Percentiles rank a stretch among this genome's conserved stretches.
These are phyloP conservation scores for Diplodia intermedia DNA, from an alignment of 2,329 filamentous ascomycete genomes.

Conservation along the genomic window DNA sequence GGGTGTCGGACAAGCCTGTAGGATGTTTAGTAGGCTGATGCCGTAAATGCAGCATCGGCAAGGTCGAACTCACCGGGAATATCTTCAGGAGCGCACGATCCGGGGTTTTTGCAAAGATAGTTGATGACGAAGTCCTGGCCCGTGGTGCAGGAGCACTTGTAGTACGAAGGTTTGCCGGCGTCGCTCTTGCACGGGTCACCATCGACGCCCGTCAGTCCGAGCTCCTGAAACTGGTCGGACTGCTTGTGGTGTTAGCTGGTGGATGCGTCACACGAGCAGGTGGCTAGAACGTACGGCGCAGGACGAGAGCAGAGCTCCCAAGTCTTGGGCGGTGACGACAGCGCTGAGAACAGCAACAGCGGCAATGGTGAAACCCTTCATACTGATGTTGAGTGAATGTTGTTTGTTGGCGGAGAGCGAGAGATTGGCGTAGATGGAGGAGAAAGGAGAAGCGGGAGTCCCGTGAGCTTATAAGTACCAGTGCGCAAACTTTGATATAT, in stretches of 20 bases:
- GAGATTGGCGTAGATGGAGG: not conserved
- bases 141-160: conserved; percentile 26
- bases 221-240: conserved; percentile 25
- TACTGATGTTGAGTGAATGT: not conserved
- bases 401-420: not conserved
- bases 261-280: not conserved
- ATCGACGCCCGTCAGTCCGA: conserved; percentile 26
- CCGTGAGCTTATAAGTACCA: not conserved
- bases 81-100: conserved; percentile 8
- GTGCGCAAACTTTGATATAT: not conserved
- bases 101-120: conserved; percentile 29
- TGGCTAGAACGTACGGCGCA: conserved; percentile 6
- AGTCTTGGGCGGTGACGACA: conserved; percentile 19
- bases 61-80: conserved; percentile 16
- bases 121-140: conserved; percentile 21
- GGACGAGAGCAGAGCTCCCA: conserved; percentile 17
- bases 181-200: conserved; percentile 30
- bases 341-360: conserved; percentile 19
- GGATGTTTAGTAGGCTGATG: not conserved
- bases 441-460: not conserved
- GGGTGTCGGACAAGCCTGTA: conserved; percentile 4
- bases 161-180: conserved; percentile 26
- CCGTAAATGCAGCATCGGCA: too few relatives aligned
- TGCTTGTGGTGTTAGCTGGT: not conserved
- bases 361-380: conserved; percentile 22